Percentiles rank a stretch among this genome's conserved stretches.
These are phyloP conservation scores for Mortierella sp. DNA, from an alignment of 371 early-diverging fungal genomes.

Conservation along the genomic window DNA sequence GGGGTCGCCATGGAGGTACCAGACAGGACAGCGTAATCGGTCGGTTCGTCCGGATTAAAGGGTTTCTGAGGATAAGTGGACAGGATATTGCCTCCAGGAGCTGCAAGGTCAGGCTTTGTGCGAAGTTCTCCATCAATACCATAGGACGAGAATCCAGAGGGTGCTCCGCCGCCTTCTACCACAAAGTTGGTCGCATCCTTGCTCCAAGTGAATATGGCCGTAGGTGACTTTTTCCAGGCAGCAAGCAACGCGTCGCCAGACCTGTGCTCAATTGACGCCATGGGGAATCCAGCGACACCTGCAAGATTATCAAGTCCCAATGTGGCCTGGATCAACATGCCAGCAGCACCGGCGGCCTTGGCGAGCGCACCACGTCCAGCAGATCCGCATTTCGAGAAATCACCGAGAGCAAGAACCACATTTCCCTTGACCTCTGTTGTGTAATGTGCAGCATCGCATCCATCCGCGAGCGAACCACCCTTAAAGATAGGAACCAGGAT, in stretches of 20 bases:
- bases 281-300: conserved; percentile 40
- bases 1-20: conserved; percentile 83
- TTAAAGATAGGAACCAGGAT: conserved; percentile 23
- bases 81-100: conserved; percentile 79
- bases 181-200: conserved; percentile 21
- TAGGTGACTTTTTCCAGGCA: conserved; percentile 13
- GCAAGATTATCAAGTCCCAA: conserved; percentile 48
- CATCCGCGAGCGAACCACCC: conserved; percentile 51
- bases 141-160: conserved; percentile 67
- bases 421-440: conserved; percentile 55
- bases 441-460: conserved; percentile 56
- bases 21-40: conserved; percentile 64
- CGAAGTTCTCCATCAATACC: conserved; percentile 75
- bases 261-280: conserved; percentile 55
- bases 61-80: conserved; percentile 67
- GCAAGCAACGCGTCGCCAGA: conserved; percentile 51
- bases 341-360: conserved; percentile 69
- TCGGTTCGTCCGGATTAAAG: too few species aligned
- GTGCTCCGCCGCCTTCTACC: conserved; percentile 56
- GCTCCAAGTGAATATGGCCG: conserved; percentile 11
- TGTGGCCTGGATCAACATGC: conserved; percentile 61
- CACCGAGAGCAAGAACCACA: conserved; percentile 67
- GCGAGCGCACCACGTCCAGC: conserved; percentile 59
- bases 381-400: conserved; percentile 60
- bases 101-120: conserved; percentile 75